Percentiles rank a stretch among this genome's conserved stretches.
phyloP scores from a whole-genome alignment of 805 yeast genomes.

The Candida peoriensis region DNA sequence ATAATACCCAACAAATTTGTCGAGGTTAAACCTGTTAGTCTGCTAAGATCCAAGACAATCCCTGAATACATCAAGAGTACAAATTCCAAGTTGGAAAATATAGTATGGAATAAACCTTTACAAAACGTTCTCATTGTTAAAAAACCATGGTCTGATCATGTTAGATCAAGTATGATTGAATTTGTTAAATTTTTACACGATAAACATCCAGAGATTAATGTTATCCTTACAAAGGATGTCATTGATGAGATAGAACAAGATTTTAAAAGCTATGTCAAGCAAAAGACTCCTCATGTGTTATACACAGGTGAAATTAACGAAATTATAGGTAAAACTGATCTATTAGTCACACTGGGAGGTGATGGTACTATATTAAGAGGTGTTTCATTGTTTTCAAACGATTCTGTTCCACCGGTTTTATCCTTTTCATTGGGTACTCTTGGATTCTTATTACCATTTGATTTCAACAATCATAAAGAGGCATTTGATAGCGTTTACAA shows the following conservation, averaged over 20 bases:
- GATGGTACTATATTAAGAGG: slow-evolving; percentile 91
- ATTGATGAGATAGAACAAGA: slow-evolving; percentile 56
- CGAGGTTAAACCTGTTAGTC: slow-evolving; percentile 26
- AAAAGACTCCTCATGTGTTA: slow-evolving; percentile 34
- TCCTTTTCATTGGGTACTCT: slow-evolving; percentile 87
- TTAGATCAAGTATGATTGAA: slow-evolving; percentile 58
- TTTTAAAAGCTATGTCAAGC: slow-evolving; percentile 20
- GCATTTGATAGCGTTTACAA: slow-evolving; percentile 65
- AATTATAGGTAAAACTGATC: slow-evolving; percentile 63
- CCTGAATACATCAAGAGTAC: slow-evolving; percentile 54
- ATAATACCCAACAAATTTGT: slow-evolving; percentile 23
- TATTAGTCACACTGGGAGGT: slow-evolving; percentile 89
- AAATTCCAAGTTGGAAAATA: slow-evolving; percentile 54
- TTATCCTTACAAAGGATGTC: slow-evolving; percentile 71
- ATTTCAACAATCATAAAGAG: slow-evolving; percentile 52
- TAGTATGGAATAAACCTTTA: slow-evolving; percentile 70
- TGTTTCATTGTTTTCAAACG: slow-evolving; percentile 68
- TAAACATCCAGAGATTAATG: slow-evolving; percentile 65
- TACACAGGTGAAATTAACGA: slow-evolving; percentile 56
- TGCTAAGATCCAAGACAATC: slow-evolving; percentile 25
- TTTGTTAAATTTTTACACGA: slow-evolving; percentile 59
- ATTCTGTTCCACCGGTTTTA: slow-evolving; percentile 79
- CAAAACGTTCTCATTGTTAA: slow-evolving; percentile 76
- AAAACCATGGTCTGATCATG: slow-evolving; percentile 72
- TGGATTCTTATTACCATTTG: slow-evolving; percentile 87